These are phyloP conservation scores for Suillus variegatus DNA, from an alignment of 768 basidiomycete genomes.

Conservation along the genomic window DNA sequence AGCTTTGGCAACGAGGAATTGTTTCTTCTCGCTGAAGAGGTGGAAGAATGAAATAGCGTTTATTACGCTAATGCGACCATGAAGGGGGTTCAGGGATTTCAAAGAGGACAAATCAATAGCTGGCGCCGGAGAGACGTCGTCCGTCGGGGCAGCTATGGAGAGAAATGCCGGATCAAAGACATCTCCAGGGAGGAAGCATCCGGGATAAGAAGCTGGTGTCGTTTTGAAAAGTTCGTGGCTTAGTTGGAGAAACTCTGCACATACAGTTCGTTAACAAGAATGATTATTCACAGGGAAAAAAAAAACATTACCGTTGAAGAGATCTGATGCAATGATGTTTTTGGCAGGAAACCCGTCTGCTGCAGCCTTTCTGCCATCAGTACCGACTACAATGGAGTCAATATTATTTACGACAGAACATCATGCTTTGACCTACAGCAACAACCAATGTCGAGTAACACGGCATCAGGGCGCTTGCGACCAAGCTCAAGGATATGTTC, in stretches of 20 bases:
- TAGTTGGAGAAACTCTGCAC: background rate
- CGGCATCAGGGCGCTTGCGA: no score
- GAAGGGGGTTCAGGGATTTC: background rate
- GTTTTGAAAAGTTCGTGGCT: background rate
- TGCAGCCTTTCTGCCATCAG: no score
- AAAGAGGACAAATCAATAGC: background rate
- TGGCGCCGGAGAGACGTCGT: background rate
- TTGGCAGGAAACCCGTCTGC: no score
- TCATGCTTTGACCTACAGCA: no score
- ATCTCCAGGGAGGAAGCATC: background rate
- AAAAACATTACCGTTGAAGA: background rate
- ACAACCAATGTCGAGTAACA: no score
- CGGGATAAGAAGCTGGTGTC: background rate
- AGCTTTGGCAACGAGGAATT: background rate
- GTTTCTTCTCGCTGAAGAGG: background rate
- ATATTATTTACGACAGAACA: no score
- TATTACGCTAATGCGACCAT: background rate
- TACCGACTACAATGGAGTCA: no score
- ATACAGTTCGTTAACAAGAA: background rate
- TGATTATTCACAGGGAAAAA: no score
- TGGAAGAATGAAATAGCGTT: background rate
- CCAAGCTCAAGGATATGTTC: no score
- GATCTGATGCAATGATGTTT: no score
- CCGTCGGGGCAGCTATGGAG: background rate
- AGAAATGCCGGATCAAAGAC: background rate